Evolutionary conservation across 2,329 filamentous ascomycete species (phyloP).

Genomic region (Clonostachys chloroleuca): DNA sequence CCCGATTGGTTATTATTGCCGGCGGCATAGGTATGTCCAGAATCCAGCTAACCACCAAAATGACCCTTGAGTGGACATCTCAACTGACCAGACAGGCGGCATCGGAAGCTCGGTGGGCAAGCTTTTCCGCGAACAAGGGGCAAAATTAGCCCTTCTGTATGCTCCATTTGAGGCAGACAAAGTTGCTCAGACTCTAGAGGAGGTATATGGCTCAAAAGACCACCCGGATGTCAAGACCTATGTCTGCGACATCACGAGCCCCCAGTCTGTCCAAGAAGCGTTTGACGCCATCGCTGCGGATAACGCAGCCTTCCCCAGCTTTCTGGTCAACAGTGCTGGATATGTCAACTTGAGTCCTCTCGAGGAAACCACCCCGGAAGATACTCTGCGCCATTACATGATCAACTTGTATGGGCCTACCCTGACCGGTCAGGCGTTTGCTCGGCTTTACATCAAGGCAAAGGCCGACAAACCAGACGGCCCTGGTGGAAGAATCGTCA

Average conservation of each 20-base stretch:
- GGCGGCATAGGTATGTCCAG: conserved; percentile 4
- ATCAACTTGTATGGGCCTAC: conserved; percentile 6
- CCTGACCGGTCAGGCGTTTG: conserved; percentile 6
- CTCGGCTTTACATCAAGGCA: conserved; percentile 3
- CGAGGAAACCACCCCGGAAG: conserved; percentile 5
- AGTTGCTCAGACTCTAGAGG: background rate
- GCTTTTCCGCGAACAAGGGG: conserved; percentile 1
- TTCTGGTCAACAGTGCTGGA: conserved; percentile 6
- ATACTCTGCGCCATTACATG: conserved; percentile 5
- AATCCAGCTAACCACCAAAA: background rate
- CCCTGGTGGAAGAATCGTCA: conserved; percentile 6
- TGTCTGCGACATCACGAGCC: conserved; percentile 4
- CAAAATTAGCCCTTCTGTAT: conserved; percentile 5
- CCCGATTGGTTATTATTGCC: conserved; percentile 4
- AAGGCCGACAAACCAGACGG: background rate
- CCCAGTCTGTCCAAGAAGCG: conserved; percentile 2
- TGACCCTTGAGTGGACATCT: background rate
- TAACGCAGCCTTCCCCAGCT: conserved; percentile 1
- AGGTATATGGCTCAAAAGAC: conserved; percentile 1
- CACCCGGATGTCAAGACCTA: conserved; percentile 2
- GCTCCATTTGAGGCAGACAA: conserved; percentile 4
- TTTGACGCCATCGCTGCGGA: conserved; percentile 3
- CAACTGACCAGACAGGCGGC: conserved; percentile 1
- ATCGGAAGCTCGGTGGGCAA: conserved; percentile 5
- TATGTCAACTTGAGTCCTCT: conserved; percentile 6